phyloP scores from a whole-genome alignment of 768 basidiomycete species.

The Russula abietina region DNA sequence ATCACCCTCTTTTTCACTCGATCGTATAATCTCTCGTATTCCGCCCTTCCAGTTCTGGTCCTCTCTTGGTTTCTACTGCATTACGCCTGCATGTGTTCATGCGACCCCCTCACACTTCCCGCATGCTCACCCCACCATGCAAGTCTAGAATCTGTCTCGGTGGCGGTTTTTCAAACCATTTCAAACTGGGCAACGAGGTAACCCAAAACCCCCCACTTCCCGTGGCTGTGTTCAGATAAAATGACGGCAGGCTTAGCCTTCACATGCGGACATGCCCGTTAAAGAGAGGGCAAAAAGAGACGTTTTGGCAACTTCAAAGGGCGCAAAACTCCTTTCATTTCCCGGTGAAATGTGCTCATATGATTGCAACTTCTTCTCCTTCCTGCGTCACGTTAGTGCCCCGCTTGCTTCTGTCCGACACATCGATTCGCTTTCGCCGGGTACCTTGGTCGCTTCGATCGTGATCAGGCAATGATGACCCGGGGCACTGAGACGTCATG shows the following conservation, averaged over 20 bases:
- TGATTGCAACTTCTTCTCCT: not conserved
- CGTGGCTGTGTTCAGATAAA: not conserved
- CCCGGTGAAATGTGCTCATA: not conserved
- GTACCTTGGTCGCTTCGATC: constrained; percentile 9
- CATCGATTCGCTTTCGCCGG: not conserved
- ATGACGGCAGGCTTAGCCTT: not conserved
- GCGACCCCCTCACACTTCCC: not conserved
- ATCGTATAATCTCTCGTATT: not conserved
- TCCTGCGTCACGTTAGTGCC: not conserved
- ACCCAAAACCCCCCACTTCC: not conserved
- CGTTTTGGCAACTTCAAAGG: not conserved
- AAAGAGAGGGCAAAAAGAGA: not conserved
- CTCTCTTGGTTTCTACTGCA: not conserved
- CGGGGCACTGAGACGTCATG: constrained; percentile 1
- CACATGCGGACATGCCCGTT: not conserved
- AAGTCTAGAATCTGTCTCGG: constrained; percentile 7
- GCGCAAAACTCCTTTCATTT: constrained; percentile 9
- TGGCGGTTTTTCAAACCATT: not conserved
- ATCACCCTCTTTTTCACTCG: no score
- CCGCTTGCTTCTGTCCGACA: not conserved
- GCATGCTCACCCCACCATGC: not conserved
- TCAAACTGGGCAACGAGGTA: constrained; percentile 8
- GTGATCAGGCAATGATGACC: constrained; percentile 4
- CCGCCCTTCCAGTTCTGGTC: not conserved
- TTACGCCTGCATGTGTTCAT: not conserved